Evolutionary conservation across 148 eudicot species (phyloP).

Genomic region (Limonium bicolor): DNA sequence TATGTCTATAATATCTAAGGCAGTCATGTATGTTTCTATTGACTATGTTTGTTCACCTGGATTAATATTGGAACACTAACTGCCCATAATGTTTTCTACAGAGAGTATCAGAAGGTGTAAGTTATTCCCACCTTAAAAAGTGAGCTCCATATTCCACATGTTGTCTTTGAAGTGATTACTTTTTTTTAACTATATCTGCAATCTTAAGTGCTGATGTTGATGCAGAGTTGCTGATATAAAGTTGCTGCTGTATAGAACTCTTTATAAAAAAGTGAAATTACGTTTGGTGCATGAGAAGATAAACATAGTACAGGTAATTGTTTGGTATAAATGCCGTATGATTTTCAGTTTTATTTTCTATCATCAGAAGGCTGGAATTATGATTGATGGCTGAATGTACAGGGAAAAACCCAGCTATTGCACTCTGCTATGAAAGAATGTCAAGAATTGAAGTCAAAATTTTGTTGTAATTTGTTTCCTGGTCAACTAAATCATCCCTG

Average conservation of each 20-base stretch:
- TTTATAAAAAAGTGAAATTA: slow-evolving; percentile 46
- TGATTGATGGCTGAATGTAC: slow-evolving; percentile 11
- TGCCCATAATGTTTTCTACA: slow-evolving; percentile 21
- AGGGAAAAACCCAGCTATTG: slow-evolving; percentile 37
- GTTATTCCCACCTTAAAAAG: slow-evolving; percentile 36
- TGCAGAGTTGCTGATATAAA: slow-evolving; percentile 46
- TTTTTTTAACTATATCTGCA: slow-evolving; percentile 1
- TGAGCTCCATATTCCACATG: slow-evolving; percentile 11
- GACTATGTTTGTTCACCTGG: too few relatives aligned
- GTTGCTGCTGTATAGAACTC: slow-evolving; percentile 27
- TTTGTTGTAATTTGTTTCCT: slow-evolving; percentile 6
- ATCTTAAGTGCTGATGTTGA: slow-evolving; percentile 5
- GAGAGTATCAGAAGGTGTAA: slow-evolving; percentile 19
- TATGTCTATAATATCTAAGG: too few relatives aligned
- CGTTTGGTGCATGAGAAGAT: slow-evolving; percentile 37
- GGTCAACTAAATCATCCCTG: slow-evolving; percentile 12
- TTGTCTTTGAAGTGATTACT: background rate
- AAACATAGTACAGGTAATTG: slow-evolving; percentile 48
- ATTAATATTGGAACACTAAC: too few relatives aligned
- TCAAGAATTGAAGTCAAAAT: slow-evolving; percentile 26
- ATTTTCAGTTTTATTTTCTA: background rate
- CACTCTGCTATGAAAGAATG: slow-evolving; percentile 44
- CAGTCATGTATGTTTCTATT: too few relatives aligned
- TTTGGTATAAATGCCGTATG: slow-evolving; percentile 2
- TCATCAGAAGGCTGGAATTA: background rate